Evolutionary conservation across 805 yeast genomes (phyloP), one percentile per base, ranked within the genome.

Genomic region (Kuraishia piskuri): DNA sequence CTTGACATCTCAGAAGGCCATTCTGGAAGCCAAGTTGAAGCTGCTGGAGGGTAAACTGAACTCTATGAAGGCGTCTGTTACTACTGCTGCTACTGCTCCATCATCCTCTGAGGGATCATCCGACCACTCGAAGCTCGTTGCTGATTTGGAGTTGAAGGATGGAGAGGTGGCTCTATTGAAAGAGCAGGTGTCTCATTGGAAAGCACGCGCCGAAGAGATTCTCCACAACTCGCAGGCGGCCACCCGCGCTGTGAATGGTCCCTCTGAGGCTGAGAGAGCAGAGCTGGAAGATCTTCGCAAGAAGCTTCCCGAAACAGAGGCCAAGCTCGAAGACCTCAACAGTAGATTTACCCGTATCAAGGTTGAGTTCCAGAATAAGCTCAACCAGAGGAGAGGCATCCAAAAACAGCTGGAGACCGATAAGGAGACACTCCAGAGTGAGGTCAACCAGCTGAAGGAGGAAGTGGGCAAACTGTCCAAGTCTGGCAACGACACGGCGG

Each of bases 151-250:
- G 26, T 44, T 36, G 49, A 80, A 78, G 53, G 76, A 73, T 20
- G 76, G 79, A 61, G 77, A 79, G 53, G 61, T 84, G 46, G 64
- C 65, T 47, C 64, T 79, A 23, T 61, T 76, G 8, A 68, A 70
- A 44, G 80, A 80, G 56, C 89, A 86, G 55, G 73, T 75, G 52
- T 78, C 77, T n/a, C 72, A 80, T 22, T 80, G 88, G 82, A 81
- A 79, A 65, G 68, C 66, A 14, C 74, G 82, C 55, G 67, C 81
- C 6, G 76, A 76, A 52, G 78, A 76, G 52, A 65, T 79, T 48
- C 55, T 77, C 56, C 70, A 70, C 53, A 76, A 71, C 52, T 72
- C 71, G 55, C 76, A 75, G 49, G 73, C 77, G 19, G 63, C 76
- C 52, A 81, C 77, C 61, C 80, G 82, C 6, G 72, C 63, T 4